Evolutionary conservation across 2,329 filamentous ascomycete species (phyloP).

Genomic region (Beauveria sp.): DNA sequence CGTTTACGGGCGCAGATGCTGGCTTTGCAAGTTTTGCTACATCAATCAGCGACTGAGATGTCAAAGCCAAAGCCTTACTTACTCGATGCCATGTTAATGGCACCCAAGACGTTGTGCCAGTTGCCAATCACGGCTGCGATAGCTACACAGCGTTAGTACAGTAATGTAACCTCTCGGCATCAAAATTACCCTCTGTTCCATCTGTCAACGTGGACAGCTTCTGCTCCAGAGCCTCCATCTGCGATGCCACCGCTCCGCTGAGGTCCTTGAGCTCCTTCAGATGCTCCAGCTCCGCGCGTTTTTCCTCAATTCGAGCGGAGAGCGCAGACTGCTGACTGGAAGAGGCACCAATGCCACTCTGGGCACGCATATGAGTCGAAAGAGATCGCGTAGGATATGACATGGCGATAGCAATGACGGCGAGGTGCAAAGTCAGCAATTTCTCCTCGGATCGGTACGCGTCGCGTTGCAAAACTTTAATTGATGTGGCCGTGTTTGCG

Average conservation of each 20-base stretch:
- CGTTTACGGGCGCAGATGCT: slow-evolving; percentile 28
- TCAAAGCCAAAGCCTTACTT: slow-evolving; percentile 25
- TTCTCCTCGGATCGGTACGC: neutral
- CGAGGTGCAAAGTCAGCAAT: neutral
- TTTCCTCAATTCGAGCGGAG: slow-evolving; percentile 72
- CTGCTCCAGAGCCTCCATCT: slow-evolving; percentile 76
- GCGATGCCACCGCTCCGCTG: slow-evolving; percentile 67
- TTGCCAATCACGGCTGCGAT: slow-evolving; percentile 80
- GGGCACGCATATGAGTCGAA: slow-evolving; percentile 60
- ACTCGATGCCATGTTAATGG: slow-evolving; percentile 83
- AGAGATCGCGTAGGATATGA: slow-evolving; percentile 50
- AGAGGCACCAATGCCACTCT: slow-evolving; percentile 40
- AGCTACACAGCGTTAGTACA: slow-evolving; percentile 40
- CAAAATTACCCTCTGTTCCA: slow-evolving; percentile 63
- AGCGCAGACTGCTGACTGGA: slow-evolving; percentile 62
- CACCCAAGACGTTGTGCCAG: slow-evolving; percentile 79
- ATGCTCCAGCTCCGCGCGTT: slow-evolving; percentile 75
- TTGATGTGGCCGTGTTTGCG: neutral
- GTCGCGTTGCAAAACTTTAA: neutral
- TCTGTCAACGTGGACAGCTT: slow-evolving; percentile 72
- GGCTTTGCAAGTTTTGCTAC: slow-evolving; percentile 63
- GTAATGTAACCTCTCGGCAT: slow-evolving; percentile 10
- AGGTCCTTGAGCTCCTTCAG: slow-evolving; percentile 71
- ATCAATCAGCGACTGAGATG: neutral
- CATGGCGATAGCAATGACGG: slow-evolving; percentile 30